Conservation (phyloP, 2,329 filamentous ascomycete species). For the Boeremia lycopersici region DNA sequence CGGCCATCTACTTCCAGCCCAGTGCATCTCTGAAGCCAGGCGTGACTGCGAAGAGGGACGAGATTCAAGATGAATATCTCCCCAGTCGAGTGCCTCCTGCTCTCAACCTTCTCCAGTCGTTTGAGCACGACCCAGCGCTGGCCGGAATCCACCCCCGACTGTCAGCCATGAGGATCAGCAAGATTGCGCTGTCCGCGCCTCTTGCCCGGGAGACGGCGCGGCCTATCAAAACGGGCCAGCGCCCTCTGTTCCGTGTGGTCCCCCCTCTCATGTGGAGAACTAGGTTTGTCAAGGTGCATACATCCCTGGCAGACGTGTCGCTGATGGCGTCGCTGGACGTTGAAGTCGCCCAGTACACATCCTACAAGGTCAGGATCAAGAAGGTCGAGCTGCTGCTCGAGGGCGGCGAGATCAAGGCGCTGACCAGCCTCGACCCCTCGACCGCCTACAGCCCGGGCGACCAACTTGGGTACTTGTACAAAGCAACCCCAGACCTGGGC, state of each 20-base stretch:
- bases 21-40: slow-evolving; percentile 62
- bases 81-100: slow-evolving; percentile 71
- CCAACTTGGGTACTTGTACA: slow-evolving; percentile 76
- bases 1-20: slow-evolving; percentile 67
- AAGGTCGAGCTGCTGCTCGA: slow-evolving; percentile 63
- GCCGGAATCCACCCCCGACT: slow-evolving; percentile 68
- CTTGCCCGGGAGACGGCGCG: slow-evolving; percentile 64
- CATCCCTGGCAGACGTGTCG: slow-evolving; percentile 57
- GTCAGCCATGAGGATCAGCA: slow-evolving; percentile 75
- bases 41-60: slow-evolving; percentile 51
- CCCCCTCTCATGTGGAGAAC: slow-evolving; percentile 76
- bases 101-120: slow-evolving; percentile 78
- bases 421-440: slow-evolving; percentile 56
- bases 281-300: slow-evolving; percentile 70
- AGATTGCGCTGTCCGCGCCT: slow-evolving; percentile 71
- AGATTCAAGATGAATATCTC: slow-evolving; percentile 66
- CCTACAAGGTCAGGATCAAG: slow-evolving; percentile 68
- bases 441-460: slow-evolving; percentile 72
- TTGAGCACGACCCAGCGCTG: slow-evolving; percentile 69
- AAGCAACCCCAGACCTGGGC: slow-evolving; percentile 55
- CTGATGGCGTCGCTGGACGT: slow-evolving; percentile 75
- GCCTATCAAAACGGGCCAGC: slow-evolving; percentile 68
- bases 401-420: slow-evolving; percentile 64
- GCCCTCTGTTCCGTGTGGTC: slow-evolving; percentile 67
- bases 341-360: slow-evolving; percentile 73